Evolutionary conservation across 495 filamentous ascomycete species (phyloP).

Genomic region (Neurospora sp.): DNA sequence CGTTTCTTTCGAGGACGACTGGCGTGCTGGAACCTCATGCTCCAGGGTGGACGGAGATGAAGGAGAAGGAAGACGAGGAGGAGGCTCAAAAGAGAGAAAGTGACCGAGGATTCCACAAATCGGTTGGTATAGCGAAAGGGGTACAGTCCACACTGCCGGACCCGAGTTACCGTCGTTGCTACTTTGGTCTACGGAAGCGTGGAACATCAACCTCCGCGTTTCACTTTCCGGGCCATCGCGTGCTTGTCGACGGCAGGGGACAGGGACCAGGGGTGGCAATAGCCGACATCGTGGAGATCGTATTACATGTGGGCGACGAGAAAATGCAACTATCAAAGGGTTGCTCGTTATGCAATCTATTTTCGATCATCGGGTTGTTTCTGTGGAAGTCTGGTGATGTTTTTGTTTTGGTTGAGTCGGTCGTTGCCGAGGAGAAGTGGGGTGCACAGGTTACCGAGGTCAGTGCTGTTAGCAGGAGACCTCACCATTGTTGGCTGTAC

Average conservation of each 20-base stretch:
- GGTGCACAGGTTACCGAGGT: neutral
- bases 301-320: neutral
- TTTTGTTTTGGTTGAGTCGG: neutral
- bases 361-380: neutral
- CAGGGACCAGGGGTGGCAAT: neutral
- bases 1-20: neutral
- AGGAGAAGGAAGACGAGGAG: neutral
- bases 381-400: neutral
- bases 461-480: neutral
- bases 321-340: neutral
- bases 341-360: neutral
- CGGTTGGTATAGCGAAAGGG: conserved; percentile 1
- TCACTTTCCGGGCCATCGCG: neutral
- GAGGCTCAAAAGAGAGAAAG: neutral
- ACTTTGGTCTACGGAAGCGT: conserved; percentile 5
- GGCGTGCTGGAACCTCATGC: neutral
- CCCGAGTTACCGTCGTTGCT: conserved; percentile 15
- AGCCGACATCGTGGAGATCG: neutral
- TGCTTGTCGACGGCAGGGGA: neutral
- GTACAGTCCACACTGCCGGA: neutral
- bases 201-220: conserved; percentile 17
- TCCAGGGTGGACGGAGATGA: conserved; percentile 3
- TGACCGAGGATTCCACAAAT: conserved; percentile 12
- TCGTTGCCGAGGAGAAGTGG: neutral
- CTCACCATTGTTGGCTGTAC: too few relatives aligned